A percentile compares a stretch with the other conserved stretches of the same genome.
Evolutionary conservation across 1,284 basidiomycete genomes (phyloP).

Genomic region (Leccinum cinnamomeum): DNA sequence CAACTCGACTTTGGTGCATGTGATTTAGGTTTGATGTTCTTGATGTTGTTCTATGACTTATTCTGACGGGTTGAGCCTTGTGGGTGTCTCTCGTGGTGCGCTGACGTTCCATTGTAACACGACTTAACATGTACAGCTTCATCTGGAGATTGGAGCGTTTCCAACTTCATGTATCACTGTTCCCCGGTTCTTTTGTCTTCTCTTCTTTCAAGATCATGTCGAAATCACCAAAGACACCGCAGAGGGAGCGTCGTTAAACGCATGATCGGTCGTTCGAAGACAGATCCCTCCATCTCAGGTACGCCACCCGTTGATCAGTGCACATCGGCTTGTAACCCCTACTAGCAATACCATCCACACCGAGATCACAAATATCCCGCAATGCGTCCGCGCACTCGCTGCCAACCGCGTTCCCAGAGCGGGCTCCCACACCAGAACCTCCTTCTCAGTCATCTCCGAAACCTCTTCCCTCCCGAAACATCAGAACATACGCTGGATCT

Average conservation of each 20-base stretch:
- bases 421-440: slow-evolving; percentile 15
- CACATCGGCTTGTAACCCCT: not conserved
- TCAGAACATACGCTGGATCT: slow-evolving; percentile 69
- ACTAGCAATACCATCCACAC: slow-evolving; percentile 5
- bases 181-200: too few species aligned
- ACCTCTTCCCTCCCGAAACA: slow-evolving; percentile 36
- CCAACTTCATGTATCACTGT: too few species aligned
- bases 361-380: slow-evolving; percentile 15
- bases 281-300: slow-evolving; percentile 53
- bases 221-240: too few species aligned
- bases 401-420: slow-evolving; percentile 17
- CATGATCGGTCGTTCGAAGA: slow-evolving; percentile 49
- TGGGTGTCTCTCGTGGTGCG: too few species aligned
- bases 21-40: too few species aligned
- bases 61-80: too few species aligned
- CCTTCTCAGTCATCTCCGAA: slow-evolving; percentile 23
- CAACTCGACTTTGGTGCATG: too few species aligned
- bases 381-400: slow-evolving; percentile 19
- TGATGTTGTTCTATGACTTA: too few species aligned
- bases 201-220: too few species aligned
- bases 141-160: too few species aligned
- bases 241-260: slow-evolving; percentile 38
- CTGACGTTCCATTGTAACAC: too few species aligned
- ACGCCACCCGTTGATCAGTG: not conserved
- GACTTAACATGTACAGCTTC: too few species aligned